phyloP scores from a whole-genome alignment of 345 rosid species.

The Euphorbia pulcherrima region DNA sequence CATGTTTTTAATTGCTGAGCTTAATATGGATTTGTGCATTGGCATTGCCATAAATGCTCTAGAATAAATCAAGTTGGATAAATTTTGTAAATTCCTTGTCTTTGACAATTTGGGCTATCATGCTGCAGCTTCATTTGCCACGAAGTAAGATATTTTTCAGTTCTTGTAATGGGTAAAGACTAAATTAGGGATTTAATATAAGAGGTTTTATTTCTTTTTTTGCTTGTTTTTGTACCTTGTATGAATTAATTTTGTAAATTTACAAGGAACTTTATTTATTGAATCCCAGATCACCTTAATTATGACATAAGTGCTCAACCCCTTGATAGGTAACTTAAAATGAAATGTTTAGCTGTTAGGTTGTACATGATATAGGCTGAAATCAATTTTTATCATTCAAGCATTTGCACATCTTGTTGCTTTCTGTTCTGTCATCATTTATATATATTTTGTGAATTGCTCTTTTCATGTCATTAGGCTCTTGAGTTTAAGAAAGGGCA shows the following conservation, averaged over 20 bases:
- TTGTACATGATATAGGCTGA: background rate
- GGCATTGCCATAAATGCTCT: background rate
- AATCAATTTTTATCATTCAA: background rate
- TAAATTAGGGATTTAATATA: background rate
- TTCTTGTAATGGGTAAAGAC: background rate
- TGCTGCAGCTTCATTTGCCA: background rate
- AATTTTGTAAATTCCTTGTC: background rate
- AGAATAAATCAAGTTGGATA: background rate
- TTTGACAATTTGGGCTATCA: too few relatives aligned
- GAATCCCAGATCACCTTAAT: background rate
- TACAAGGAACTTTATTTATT: background rate
- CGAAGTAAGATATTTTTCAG: background rate
- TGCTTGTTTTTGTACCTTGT: too few relatives aligned
- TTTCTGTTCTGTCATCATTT: background rate
- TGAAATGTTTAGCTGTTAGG: too few relatives aligned
- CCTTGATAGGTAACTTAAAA: background rate
- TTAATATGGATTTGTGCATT: background rate
- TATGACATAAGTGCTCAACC: background rate
- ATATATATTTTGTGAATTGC: constrained; percentile 3
- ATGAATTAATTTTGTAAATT: background rate
- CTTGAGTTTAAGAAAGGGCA: constrained; percentile 68
- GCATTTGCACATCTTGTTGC: background rate
- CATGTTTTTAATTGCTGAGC: background rate
- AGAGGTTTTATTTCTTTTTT: background rate
- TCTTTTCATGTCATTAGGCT: constrained; percentile 38